phyloP scores from a whole-genome alignment of 129 eudicot species.

The Gnaphalium uliginosum region DNA sequence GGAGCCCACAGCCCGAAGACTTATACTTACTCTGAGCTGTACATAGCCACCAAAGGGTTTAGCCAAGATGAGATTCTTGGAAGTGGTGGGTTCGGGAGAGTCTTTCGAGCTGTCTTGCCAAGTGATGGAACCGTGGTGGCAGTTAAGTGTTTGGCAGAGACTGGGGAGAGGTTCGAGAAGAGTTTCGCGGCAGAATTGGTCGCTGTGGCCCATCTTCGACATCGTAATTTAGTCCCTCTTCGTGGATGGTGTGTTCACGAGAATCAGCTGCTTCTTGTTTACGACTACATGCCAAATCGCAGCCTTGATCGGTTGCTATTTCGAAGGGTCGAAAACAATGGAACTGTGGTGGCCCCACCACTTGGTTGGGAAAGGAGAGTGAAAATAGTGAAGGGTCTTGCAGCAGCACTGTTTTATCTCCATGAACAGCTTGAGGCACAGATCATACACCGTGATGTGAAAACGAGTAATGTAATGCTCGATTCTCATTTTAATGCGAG shows the following conservation, averaged over 20 bases:
- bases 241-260: constrained; percentile 95
- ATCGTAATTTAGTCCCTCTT: constrained; percentile 86
- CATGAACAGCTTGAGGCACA: constrained; percentile 93
- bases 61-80: constrained; percentile 66
- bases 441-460: constrained; percentile 93
- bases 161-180: constrained; percentile 70
- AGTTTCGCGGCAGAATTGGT: constrained; percentile 88
- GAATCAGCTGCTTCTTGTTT: constrained; percentile 69
- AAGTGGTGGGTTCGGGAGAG: constrained; percentile 90
- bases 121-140: constrained; percentile 82
- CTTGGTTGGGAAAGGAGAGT: constrained; percentile 61
- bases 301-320: constrained; percentile 83
- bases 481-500: constrained; percentile 73
- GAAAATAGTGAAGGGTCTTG: constrained; percentile 64
- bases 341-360: constrained; percentile 9
- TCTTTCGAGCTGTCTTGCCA: constrained; percentile 71
- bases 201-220: constrained; percentile 96
- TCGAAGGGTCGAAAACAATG: constrained; percentile 19
- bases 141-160: constrained; percentile 79
- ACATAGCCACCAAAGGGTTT: constrained; percentile 79
- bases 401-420: constrained; percentile 81
- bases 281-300: constrained; percentile 93
- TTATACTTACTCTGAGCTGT: constrained; percentile 82
- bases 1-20: constrained; percentile 56
- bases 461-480: constrained; percentile 94